A percentile compares a stretch with the other conserved stretches of the same genome.
Conservation (phyloP, 192 early-diverging fungal genomes). For the Dissophora globulifera region DNA sequence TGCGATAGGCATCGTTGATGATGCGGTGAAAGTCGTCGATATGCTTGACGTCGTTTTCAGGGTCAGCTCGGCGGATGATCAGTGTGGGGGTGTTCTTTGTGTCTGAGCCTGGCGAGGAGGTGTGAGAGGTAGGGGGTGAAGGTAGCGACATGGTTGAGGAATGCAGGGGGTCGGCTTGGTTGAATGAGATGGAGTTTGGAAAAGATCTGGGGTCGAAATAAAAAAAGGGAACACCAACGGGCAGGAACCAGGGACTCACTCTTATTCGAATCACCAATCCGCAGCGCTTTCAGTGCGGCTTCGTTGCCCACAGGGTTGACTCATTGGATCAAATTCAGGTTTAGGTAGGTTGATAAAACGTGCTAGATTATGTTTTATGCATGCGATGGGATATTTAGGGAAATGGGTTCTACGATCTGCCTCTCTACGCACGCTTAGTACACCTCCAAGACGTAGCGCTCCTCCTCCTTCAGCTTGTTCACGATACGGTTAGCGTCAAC, state of each 20-base stretch:
- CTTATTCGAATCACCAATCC: no score
- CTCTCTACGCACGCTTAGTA: conserved; percentile 64
- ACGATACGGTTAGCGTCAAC: conserved; percentile 77
- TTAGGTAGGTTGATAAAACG: no score
- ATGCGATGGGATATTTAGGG: conserved; percentile 2
- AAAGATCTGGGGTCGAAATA: no score
- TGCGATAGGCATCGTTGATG: conserved; percentile 22
- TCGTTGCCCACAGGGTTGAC: no score
- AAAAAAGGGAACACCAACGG: no score
- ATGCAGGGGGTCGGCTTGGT: no score
- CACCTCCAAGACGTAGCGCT: conserved; percentile 93
- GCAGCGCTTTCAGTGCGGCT: no score
- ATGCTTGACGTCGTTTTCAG: conserved; percentile 8
- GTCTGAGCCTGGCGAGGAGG: not conserved
- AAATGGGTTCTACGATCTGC: not conserved
- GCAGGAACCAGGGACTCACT: no score
- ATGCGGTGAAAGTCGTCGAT: conserved; percentile 20
- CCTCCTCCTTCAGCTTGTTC: conserved; percentile 92
- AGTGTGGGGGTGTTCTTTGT: not conserved
- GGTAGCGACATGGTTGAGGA: not conserved
- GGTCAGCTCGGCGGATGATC: not conserved
- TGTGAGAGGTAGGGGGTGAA: not conserved
- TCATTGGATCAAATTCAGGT: no score
- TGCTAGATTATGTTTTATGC: no score
- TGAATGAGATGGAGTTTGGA: no score